Percentiles rank a stretch among this genome's conserved stretches.
These are phyloP conservation scores for Monilinia vaccinii-corymbosi DNA, from an alignment of 2,329 filamentous ascomycete genomes.

Conservation along the genomic window DNA sequence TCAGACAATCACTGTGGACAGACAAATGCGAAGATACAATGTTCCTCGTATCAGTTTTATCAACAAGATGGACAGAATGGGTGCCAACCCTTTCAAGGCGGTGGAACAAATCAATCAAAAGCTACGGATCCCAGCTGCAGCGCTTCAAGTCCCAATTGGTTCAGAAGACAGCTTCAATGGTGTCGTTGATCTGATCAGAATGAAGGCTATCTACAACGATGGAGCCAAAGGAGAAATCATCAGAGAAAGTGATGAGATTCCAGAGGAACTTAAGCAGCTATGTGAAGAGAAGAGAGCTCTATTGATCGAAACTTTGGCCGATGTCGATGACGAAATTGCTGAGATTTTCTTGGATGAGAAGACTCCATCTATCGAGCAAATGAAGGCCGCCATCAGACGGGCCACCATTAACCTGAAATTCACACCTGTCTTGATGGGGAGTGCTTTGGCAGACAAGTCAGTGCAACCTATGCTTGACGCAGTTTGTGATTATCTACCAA, in stretches of 20 bases:
- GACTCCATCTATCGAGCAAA: constrained; percentile 69
- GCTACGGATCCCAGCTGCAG: constrained; percentile 84
- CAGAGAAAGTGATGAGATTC: constrained; percentile 69
- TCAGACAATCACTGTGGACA: constrained; percentile 95
- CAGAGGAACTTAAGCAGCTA: constrained; percentile 65
- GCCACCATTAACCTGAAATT: constrained; percentile 87
- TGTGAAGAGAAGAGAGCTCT: constrained; percentile 74
- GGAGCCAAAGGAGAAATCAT: constrained; percentile 73
- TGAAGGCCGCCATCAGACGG: constrained; percentile 85
- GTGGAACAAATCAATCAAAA: constrained; percentile 97
- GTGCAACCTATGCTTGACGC: constrained; percentile 96
- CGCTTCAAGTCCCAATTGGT: constrained; percentile 90
- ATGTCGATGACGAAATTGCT: constrained; percentile 96
- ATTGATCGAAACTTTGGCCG: constrained; percentile 88
- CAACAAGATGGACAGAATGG: constrained; percentile 99
- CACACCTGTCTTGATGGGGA: constrained; percentile 92
- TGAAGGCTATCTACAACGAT: constrained; percentile 91
- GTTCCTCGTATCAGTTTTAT: constrained; percentile 92
- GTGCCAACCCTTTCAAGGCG: constrained; percentile 94
- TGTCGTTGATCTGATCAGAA: constrained; percentile 83
- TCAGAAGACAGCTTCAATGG: constrained; percentile 85
- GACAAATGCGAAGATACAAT: constrained; percentile 98
- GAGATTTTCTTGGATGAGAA: constrained; percentile 87
- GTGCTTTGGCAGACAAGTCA: constrained; percentile 86
- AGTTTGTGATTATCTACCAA: constrained; percentile 91